Percentiles rank a stretch among this genome's conserved stretches.
Conservation (phyloP, 768 basidiomycete species). For the Leccinum ochraceum region DNA sequence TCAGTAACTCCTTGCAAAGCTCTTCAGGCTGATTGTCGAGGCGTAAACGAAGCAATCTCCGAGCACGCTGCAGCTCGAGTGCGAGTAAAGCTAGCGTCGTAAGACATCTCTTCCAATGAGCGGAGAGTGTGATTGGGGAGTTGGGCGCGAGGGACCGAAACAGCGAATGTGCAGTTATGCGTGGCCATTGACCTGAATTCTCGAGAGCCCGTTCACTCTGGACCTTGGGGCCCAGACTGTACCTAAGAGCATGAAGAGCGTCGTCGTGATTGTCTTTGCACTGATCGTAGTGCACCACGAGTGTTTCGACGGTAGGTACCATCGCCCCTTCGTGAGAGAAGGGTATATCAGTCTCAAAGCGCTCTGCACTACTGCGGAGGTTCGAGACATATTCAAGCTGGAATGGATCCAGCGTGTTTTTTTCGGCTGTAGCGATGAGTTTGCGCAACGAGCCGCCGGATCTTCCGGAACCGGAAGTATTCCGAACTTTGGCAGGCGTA, state of each 20-base stretch:
- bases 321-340: neutral
- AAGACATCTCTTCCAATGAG: conserved; percentile 35
- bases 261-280: conserved; percentile 5
- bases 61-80: conserved; percentile 39
- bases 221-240: conserved; percentile 15
- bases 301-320: neutral
- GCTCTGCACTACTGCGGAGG: conserved; percentile 17
- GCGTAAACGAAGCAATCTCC: conserved; percentile 34
- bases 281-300: conserved; percentile 13
- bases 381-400: conserved; percentile 15
- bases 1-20: conserved; percentile 29
- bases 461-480: neutral
- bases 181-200: conserved; percentile 40
- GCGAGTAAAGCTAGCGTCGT: conserved; percentile 29
- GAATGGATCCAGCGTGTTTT: conserved; percentile 5
- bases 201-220: conserved; percentile 15
- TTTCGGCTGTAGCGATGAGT: conserved; percentile 5
- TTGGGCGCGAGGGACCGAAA: conserved; percentile 33
- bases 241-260: conserved; percentile 4
- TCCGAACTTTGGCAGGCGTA: neutral
- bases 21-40: conserved; percentile 30
- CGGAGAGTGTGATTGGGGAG: conserved; percentile 14
- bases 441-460: neutral
- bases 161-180: conserved; percentile 32
- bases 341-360: conserved; percentile 9